A percentile compares a stretch with the other conserved stretches of the same genome.
These are phyloP conservation scores for Penicillium manginii DNA, from an alignment of 495 filamentous ascomycete genomes.

Conservation along the genomic window DNA sequence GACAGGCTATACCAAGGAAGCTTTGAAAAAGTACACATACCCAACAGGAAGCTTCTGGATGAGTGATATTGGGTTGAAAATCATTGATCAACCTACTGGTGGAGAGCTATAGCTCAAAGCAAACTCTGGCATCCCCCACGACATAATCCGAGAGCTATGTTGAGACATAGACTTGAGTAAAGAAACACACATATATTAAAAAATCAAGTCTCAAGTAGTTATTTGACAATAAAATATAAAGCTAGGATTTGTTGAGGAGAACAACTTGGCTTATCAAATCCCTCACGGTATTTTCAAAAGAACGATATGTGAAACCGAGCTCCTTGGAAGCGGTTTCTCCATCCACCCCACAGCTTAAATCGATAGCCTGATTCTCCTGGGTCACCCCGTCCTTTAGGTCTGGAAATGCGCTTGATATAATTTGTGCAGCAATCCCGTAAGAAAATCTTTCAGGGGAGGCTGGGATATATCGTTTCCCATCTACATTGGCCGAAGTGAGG, in stretches of 20 bases:
- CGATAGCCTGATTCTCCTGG: background rate
- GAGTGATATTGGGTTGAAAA: background rate
- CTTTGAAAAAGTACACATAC: background rate
- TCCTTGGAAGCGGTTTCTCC: conserved; percentile 2
- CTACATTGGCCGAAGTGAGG: background rate
- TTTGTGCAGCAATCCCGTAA: background rate
- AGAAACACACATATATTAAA: too few relatives aligned
- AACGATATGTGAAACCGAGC: background rate
- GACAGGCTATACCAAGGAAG: background rate
- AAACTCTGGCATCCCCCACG: too few relatives aligned
- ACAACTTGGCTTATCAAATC: conserved; percentile 28
- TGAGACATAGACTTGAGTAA: too few relatives aligned
- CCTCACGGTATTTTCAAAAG: conserved; percentile 1
- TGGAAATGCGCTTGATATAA: background rate
- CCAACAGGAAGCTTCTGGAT: background rate
- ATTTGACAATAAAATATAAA: background rate
- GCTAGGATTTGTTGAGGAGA: background rate
- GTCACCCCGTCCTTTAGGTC: background rate
- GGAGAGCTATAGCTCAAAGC: background rate
- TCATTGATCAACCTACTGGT: conserved; percentile 1
- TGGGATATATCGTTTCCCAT: conserved; percentile 1
- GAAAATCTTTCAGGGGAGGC: background rate
- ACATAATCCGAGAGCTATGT: too few relatives aligned
- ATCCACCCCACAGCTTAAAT: background rate
- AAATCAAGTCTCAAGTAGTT: background rate